Evolutionary conservation across 768 basidiomycete species (phyloP).

Genomic region (Xanthoconium purpureum): DNA sequence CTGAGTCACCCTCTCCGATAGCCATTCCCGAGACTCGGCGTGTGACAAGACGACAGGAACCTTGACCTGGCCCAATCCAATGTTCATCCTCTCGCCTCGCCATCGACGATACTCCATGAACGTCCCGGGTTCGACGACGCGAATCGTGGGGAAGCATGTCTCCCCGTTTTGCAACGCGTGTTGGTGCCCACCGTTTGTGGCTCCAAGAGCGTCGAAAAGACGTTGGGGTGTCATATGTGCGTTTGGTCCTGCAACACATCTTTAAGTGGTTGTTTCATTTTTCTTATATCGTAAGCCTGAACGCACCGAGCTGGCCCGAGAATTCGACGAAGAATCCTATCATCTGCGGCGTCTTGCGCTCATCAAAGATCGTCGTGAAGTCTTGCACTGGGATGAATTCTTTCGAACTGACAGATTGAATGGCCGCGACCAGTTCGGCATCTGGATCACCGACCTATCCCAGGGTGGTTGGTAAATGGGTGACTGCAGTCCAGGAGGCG

Average conservation of each 20-base stretch:
- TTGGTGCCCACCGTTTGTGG: background rate
- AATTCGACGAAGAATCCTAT: slow-evolving; percentile 14
- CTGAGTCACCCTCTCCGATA: slow-evolving; percentile 1
- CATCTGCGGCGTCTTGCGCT: slow-evolving; percentile 3
- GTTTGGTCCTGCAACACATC: background rate
- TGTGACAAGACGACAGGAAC: slow-evolving; percentile 9
- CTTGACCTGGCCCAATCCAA: slow-evolving; percentile 15
- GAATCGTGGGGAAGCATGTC: slow-evolving; percentile 7
- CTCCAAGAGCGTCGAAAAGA: slow-evolving; percentile 7
- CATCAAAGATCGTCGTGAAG: slow-evolving; percentile 11
- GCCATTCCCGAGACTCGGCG: slow-evolving; percentile 2
- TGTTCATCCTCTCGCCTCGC: slow-evolving; percentile 4
- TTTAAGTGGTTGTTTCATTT: background rate
- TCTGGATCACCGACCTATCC: background rate
- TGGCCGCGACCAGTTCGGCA: background rate
- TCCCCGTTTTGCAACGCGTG: background rate
- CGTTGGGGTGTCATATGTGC: background rate
- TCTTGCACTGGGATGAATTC: slow-evolving; percentile 5
- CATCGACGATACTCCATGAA: slow-evolving; percentile 9
- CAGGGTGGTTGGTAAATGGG: background rate
- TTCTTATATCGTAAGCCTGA: background rate
- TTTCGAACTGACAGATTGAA: background rate
- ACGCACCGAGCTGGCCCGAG: background rate
- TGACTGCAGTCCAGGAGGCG: background rate
- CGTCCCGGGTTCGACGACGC: slow-evolving; percentile 10